Conservation (phyloP, 768 basidiomycete genomes). For the Clitopilus passeckerianus region DNA sequence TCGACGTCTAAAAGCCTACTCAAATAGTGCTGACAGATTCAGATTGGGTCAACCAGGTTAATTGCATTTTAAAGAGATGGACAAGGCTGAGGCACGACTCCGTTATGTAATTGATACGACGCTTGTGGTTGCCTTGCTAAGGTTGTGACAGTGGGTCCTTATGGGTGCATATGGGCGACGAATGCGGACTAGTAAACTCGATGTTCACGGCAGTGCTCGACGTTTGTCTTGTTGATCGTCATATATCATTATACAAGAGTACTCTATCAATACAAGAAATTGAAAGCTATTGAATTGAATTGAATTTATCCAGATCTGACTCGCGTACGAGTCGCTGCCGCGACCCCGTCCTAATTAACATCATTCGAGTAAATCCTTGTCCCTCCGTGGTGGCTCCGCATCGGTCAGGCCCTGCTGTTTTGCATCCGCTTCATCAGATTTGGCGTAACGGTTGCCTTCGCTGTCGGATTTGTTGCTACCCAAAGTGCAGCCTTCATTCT, state of each 20-base stretch:
- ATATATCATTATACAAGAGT: background rate
- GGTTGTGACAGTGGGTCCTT: background rate
- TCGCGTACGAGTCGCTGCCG: background rate
- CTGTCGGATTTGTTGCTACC: background rate
- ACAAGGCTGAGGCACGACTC: too few relatives aligned
- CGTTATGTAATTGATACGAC: background rate
- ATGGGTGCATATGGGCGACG: background rate
- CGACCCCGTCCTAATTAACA: too few relatives aligned
- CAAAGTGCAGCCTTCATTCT: background rate
- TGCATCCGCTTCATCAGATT: background rate
- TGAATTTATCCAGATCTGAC: background rate
- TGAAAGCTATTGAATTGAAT: background rate
- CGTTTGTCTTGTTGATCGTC: background rate
- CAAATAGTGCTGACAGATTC: background rate
- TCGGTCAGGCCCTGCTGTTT: background rate
- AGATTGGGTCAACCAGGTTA: background rate
- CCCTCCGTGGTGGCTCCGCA: background rate
- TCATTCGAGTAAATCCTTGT: background rate
- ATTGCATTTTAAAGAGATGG: background rate
- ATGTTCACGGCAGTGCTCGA: background rate
- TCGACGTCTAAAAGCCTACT: background rate
- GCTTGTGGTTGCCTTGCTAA: background rate
- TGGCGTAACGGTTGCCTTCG: slow-evolving; percentile 1
- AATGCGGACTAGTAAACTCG: background rate
- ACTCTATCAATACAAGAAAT: background rate